Evolutionary conservation across 2,329 filamentous ascomycete species (phyloP), one percentile per base, ranked within the genome.

Genomic region (Pseudohalonectria lignicola): DNA sequence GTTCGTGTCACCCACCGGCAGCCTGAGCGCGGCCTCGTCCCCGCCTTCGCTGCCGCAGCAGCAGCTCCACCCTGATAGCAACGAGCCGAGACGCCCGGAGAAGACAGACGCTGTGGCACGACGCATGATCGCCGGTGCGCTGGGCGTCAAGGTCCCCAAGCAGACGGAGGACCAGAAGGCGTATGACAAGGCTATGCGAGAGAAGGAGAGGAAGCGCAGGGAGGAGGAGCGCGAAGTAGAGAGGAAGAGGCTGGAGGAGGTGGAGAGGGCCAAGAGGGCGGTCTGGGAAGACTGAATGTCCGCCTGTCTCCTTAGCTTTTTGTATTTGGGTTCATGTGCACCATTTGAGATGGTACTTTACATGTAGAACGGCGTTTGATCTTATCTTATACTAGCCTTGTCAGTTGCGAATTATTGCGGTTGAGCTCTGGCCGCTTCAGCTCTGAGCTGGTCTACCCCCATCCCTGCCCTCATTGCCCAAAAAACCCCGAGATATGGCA

Each of bases 61-160:
- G 30, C 30, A 31, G 17, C 17, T 31, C 30, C n/a, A n/a, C n/a
- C n/a, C 71, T 75, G 47, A 76, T 75, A 0, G 73, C 76, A 4
- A 66, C 60, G n/a, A 57, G 61, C 42, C 47, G 45, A 42, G 42
- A 40, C 65, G 84, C 29, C 90, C 87, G 0, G 88, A 94, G 61
- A 98, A 94, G 67, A 93, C 88, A 44, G 93, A 93, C 43, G 86
- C 87, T 1, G 86, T 94, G 29, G 92, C 92, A 5, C 76, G 83
- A 44, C 71, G 92, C 42, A 71, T 98, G 74, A 96, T 98, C 55
- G 87, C 86, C 1, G 84, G 83, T 4, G 87, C 85, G 1, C 63
- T 96, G 47, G 92, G 92, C 1, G 74, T 95, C 39, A 77, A 79
- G 52, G 77, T 80, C 25, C 86, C 86, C 23, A 82, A 76, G 63